Conservation (phyloP, 129 eudicot genomes). For the Pittosporum tobira region DNA sequence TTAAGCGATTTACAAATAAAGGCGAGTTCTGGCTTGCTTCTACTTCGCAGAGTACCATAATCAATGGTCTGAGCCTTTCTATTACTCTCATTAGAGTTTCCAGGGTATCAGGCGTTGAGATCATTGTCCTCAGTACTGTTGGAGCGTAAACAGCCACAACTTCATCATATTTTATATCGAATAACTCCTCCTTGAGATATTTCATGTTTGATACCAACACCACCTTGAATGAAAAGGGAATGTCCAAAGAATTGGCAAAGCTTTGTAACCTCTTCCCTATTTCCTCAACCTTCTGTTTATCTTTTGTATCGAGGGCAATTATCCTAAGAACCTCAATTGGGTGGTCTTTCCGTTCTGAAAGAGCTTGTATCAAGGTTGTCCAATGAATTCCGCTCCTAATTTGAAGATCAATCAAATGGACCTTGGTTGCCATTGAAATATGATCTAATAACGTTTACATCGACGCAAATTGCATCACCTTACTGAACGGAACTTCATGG, state of each 20-base stretch:
- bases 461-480: conserved; percentile 44
- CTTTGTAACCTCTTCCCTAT: conserved; percentile 38
- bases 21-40: conserved; percentile 60
- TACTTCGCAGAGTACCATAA: conserved; percentile 44
- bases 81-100: conserved; percentile 40
- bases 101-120: conserved; percentile 33
- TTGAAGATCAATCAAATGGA: conserved; percentile 56
- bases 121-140: conserved; percentile 35
- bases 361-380: conserved; percentile 53
- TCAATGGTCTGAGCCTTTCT: conserved; percentile 27
- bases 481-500: conserved; percentile 42
- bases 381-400: conserved; percentile 54
- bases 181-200: conserved; percentile 26
- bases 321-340: conserved; percentile 31
- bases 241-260: conserved; percentile 36
- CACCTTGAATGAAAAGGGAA: conserved; percentile 37
- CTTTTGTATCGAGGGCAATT: conserved; percentile 30
- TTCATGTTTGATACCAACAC: conserved; percentile 36
- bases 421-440: conserved; percentile 20
- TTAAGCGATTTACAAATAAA: conserved; percentile 47
- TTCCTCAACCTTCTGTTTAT: conserved; percentile 27
- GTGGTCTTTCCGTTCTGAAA: conserved; percentile 18
- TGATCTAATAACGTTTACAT: conserved; percentile 48
- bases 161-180: conserved; percentile 34
- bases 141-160: conserved; percentile 34